Conservation (phyloP, 2,329 filamentous ascomycete species). For the Fusarium palustre region DNA sequence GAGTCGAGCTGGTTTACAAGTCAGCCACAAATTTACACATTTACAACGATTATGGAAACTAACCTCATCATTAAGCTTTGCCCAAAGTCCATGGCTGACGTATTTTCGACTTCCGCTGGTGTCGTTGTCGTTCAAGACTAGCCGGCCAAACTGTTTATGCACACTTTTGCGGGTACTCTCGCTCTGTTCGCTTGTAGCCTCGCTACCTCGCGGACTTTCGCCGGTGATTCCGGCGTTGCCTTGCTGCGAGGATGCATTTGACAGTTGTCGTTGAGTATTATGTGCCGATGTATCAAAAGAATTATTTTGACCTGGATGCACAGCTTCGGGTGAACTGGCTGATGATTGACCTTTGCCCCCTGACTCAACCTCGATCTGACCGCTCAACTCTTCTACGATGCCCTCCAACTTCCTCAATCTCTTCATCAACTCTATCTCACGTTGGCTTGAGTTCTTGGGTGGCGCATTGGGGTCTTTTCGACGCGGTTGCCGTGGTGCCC, state of each 20-base stretch:
- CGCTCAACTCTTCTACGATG: slow-evolving; percentile 77
- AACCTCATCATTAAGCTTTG: slow-evolving; percentile 80
- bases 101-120: slow-evolving; percentile 76
- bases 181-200: slow-evolving; percentile 51
- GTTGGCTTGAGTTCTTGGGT: slow-evolving; percentile 69
- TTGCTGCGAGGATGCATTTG: slow-evolving; percentile 31
- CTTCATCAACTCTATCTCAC: slow-evolving; percentile 77
- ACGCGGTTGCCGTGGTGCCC: slow-evolving; percentile 75
- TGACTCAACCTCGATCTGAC: slow-evolving; percentile 69
- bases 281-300: slow-evolving; percentile 29
- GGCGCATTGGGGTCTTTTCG: slow-evolving; percentile 73
- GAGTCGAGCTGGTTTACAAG: slow-evolving; percentile 49
- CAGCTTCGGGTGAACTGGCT: slow-evolving; percentile 49
- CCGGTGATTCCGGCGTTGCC: slow-evolving; percentile 7
- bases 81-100: slow-evolving; percentile 82
- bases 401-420: slow-evolving; percentile 78
- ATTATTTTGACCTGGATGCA: slow-evolving; percentile 29
- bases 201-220: slow-evolving; percentile 45
- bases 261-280: slow-evolving; percentile 33
- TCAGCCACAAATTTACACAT: slow-evolving; percentile 17
- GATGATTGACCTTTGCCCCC: slow-evolving; percentile 49
- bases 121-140: slow-evolving; percentile 79
- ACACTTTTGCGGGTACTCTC: slow-evolving; percentile 47
- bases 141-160: slow-evolving; percentile 69
- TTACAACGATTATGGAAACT: slow-evolving; percentile 24